Base-by-base conservation (phyloP, 1,139 yeast species). In the Meyerozyma carpophila region DNA sequence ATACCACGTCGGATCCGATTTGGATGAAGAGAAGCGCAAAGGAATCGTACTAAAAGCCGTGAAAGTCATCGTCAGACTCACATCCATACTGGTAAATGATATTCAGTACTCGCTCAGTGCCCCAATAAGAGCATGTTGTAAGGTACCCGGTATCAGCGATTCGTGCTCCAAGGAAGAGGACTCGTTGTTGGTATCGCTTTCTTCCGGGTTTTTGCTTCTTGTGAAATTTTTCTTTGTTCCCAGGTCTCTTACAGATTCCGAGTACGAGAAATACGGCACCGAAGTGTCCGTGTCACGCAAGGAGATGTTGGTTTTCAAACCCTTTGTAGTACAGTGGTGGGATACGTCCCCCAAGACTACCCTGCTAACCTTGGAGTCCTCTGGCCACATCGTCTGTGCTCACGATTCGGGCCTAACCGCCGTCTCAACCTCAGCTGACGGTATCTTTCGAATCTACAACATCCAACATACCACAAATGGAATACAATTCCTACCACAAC, bases 291-390 rank as follows among this genome's bases (percentile, higher is more conserved):
- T 41, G 48, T 3, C 26, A 9, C 10, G 10, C 11, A 3, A 11
- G 6, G 37, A 8, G 4, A 51, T 70, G 26, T 50, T 52, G 14
- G 56, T 66, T 1, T 62, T 59, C 42, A 70, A 65, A 41, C 81
- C 81, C 1, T 73, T 67, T 48, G 69, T 73, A 11, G 74, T 75
- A 0, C 81, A 76, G 50, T 75, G 80, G 80, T 76, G 81, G 81
- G 70, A 65, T 44, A 50, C 51, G 6, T 60, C 54, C 2, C 56
- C 52, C 31, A 42, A 47, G 14, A 45, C 47, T 31, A 40, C 45
- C 16, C 44, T 53, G 3, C 68, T 71, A 1, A 47, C 61, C 1
- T 45, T 66, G 16, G 57, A 56, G 6, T 58, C 70, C 5, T 58
- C 73, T 3, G 81, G 81, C 0, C 55, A 52, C 42, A 49, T 58